A percentile compares a stretch with the other conserved stretches of the same genome.
Evolutionary conservation across 1,139 yeast genomes (phyloP).

Genomic region (Kodamaea plutei): DNA sequence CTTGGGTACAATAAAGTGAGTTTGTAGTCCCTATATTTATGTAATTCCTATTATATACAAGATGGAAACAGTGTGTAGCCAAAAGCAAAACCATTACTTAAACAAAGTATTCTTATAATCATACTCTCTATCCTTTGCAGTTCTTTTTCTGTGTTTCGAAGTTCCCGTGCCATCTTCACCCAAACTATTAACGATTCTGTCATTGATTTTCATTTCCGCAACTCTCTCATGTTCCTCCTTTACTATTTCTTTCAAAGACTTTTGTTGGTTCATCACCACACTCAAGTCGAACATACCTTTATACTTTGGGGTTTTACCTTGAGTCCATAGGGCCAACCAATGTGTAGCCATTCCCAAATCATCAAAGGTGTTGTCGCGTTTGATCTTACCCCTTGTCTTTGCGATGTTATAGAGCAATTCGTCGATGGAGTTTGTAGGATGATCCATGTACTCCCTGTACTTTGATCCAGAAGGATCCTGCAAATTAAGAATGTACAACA

Average conservation of each 20-base stretch:
- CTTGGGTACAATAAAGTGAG: too few relatives aligned
- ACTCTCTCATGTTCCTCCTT: constrained; percentile 32
- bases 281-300: constrained; percentile 36
- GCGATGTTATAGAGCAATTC: constrained; percentile 58
- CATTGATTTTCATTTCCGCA: constrained; percentile 24
- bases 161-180: constrained; percentile 40
- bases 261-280: constrained; percentile 30
- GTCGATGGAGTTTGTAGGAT: constrained; percentile 74
- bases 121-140: constrained; percentile 44
- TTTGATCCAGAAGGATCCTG: constrained; percentile 47
- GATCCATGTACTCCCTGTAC: constrained; percentile 45
- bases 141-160: constrained; percentile 35
- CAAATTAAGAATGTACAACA: constrained; percentile 68
- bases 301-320: constrained; percentile 42
- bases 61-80: too few relatives aligned
- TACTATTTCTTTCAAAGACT: constrained; percentile 21
- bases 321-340: constrained; percentile 67
- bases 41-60: too few relatives aligned
- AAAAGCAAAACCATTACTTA: too few relatives aligned
- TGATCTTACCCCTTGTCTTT: constrained; percentile 32
- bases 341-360: constrained; percentile 62
- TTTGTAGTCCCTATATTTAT: too few relatives aligned
- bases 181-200: constrained; percentile 29
- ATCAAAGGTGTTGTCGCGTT: constrained; percentile 37
- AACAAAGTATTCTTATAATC: constrained; percentile 40